Percentiles rank a stretch among this genome's conserved stretches.
These are phyloP conservation scores for Bruguiera sexangula DNA, from an alignment of 345 rosid species.

Conservation along the genomic window DNA sequence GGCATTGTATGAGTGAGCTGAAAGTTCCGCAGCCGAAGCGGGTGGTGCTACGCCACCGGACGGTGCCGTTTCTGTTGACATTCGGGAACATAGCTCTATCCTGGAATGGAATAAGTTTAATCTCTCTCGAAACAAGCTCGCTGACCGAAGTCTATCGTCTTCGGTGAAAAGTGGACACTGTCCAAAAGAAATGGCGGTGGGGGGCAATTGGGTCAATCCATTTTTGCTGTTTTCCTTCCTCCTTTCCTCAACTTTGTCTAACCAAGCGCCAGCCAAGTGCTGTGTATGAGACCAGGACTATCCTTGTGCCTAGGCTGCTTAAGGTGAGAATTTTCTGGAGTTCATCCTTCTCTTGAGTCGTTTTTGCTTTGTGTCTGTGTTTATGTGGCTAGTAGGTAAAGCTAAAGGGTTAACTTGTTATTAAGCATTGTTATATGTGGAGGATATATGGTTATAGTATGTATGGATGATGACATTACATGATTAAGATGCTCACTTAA, in stretches of 20 bases:
- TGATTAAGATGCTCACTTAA: no score
- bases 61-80: not conserved
- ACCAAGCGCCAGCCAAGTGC: conserved; percentile 48
- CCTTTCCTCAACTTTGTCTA: conserved; percentile 35
- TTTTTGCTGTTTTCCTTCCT: conserved; percentile 34
- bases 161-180: conserved; percentile 3
- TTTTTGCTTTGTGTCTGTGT: not conserved
- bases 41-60: conserved; percentile 59
- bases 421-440: conserved; percentile 1
- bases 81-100: not conserved
- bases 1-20: conserved; percentile 49
- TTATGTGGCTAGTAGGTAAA: not conserved
- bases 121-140: not conserved
- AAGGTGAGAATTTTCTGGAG: conserved; percentile 44
- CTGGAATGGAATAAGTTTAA: not conserved
- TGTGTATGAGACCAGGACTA: conserved; percentile 70
- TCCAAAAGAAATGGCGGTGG: conserved; percentile 25
- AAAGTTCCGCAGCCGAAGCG: conserved; percentile 57
- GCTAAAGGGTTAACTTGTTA: conserved; percentile 11
- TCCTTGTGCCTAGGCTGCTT: conserved; percentile 77
- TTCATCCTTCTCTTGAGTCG: not conserved
- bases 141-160: not conserved
- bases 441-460: no score
- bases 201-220: conserved; percentile 33
- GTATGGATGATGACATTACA: no score